Evolutionary conservation across 2,329 filamentous ascomycete species (phyloP).

Genomic region (Alternaria ventricosa): DNA sequence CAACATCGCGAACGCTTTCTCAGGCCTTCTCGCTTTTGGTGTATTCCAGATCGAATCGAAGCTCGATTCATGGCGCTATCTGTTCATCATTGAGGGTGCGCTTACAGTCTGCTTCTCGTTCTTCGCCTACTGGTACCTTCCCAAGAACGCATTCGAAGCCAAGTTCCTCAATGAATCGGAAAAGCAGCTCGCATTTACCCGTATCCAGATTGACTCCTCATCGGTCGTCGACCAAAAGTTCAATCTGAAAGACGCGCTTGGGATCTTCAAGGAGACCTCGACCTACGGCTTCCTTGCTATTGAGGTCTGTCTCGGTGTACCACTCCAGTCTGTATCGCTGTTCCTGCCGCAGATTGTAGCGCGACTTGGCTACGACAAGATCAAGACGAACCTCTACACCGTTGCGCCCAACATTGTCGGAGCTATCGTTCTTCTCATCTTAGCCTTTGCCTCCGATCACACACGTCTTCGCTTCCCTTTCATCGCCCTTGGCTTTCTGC

Average conservation of each 20-base stretch:
- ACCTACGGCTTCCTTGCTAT: slow-evolving; percentile 63
- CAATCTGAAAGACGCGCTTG: slow-evolving; percentile 58
- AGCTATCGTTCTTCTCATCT: slow-evolving; percentile 72
- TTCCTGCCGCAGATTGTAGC: slow-evolving; percentile 66
- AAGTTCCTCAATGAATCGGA: slow-evolving; percentile 71
- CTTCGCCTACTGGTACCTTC: slow-evolving; percentile 74
- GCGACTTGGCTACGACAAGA: slow-evolving; percentile 59
- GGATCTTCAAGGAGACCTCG: slow-evolving; percentile 61
- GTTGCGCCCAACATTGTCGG: slow-evolving; percentile 81
- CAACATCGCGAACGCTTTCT: slow-evolving; percentile 74
- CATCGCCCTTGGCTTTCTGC: slow-evolving; percentile 73
- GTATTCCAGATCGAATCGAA: slow-evolving; percentile 63
- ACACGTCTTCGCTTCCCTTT: slow-evolving; percentile 74
- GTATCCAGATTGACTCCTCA: slow-evolving; percentile 78
- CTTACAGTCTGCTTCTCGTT: slow-evolving; percentile 65
- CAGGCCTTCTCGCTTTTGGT: slow-evolving; percentile 65
- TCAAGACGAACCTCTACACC: slow-evolving; percentile 79
- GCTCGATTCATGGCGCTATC: slow-evolving; percentile 68
- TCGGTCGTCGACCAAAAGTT: slow-evolving; percentile 66
- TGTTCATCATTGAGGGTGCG: slow-evolving; percentile 67
- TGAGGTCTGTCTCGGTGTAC: slow-evolving; percentile 66
- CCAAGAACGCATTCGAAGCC: slow-evolving; percentile 67
- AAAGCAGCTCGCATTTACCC: slow-evolving; percentile 70
- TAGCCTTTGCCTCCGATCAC: slow-evolving; percentile 74
- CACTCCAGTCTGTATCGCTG: slow-evolving; percentile 62